These are phyloP conservation scores for Ambrosia artemisiifolia DNA, from an alignment of 129 eudicot genomes.

Conservation along the genomic window DNA sequence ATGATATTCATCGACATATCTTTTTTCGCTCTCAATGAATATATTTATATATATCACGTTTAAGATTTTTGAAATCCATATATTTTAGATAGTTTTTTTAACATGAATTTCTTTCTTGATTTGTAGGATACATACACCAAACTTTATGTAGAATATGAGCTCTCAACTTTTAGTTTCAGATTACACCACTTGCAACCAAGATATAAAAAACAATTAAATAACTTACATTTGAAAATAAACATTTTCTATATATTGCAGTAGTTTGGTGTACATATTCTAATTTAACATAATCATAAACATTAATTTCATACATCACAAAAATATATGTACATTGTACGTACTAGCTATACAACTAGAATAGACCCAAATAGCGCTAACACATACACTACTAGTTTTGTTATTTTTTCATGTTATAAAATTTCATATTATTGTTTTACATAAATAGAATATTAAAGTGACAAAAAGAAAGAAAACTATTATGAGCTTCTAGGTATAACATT, in stretches of 20 bases:
- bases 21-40: neutral
- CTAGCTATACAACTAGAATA: neutral
- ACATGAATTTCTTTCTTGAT: no score
- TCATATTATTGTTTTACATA: neutral
- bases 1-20: neutral
- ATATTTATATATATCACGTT: neutral
- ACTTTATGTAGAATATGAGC: no score
- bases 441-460: neutral
- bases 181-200: no score
- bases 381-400: neutral
- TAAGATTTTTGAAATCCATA: neutral
- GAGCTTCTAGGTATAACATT: constrained; percentile 14
- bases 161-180: no score
- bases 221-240: no score
- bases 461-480: neutral
- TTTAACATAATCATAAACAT: neutral
- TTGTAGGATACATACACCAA: no score
- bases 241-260: neutral
- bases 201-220: no score
- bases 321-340: neutral
- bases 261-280: neutral
- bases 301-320: constrained; percentile 3
- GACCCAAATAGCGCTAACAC: constrained; percentile 11
- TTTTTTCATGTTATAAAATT: constrained; percentile 13
- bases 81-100: no score